Base-by-base conservation (phyloP, 129 eudicot genomes). In the Tagetes erecta region DNA sequence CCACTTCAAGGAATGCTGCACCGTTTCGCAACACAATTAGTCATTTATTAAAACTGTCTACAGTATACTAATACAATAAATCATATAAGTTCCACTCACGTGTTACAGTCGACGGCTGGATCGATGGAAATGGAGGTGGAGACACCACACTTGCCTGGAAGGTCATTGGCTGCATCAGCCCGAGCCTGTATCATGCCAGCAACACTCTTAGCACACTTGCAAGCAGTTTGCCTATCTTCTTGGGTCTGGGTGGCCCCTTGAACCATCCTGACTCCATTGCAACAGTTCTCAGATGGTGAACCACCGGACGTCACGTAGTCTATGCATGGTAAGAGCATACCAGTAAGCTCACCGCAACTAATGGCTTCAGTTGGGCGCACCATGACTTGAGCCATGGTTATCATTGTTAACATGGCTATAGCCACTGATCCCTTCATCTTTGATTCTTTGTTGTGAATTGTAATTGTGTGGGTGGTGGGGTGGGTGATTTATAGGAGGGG, bases 191-290 rank as follows among this genome's bases (percentile, higher is more conserved):
- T 65, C 75, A n/a, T 71, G 0, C 80, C 71, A 1, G 92, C 86
- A 3, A 83, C 82, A 1, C 5, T 34, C 77, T 89, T 87, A 3
- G 87, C 39, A 52, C 96, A 89, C 27, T 67, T 40, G 60, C 96
- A 89, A 40, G 75, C 88, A 0, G 82, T 40, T 42, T 71, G 80
- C 83, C 90, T 70, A 37, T 89, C 90, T 3, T 74, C 81, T 67
- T 46, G 60, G 55, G 50, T 59, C 5, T 45, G 50, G 1, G 81
- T 30, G 74, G 67, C 51, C 44, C 73, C 73, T 33, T 46, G 33
- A 68, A 84, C 34, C 45, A 27, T 62, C 78, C 8, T 80, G 13
- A 81, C 88, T 1, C 88, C 92, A 50, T 3, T 3, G 55, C 96
- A 87, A 64, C 92, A 89, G 1, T 3, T 1, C 1, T 1, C 6